Evolutionary conservation across 2,329 filamentous ascomycete species (phyloP).

Genomic region (Xylariaceae sp.): DNA sequence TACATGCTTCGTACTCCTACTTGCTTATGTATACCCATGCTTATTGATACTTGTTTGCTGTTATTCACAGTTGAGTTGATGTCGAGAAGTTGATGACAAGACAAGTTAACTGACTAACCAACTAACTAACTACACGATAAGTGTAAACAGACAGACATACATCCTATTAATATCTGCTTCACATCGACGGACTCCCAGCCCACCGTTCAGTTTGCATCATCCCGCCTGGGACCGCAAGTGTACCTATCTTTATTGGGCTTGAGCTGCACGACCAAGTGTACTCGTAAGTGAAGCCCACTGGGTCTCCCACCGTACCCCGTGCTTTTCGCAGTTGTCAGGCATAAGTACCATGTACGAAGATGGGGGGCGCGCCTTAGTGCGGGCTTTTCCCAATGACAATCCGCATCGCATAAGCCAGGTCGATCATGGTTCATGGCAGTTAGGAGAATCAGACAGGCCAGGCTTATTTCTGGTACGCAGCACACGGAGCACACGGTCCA

Average conservation of each 20-base stretch:
- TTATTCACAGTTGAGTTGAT: too few species aligned
- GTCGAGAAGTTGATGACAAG: too few species aligned
- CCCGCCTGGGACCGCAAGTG: not conserved
- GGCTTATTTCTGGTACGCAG: slow-evolving; percentile 22
- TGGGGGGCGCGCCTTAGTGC: slow-evolving; percentile 20
- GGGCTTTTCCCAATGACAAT: slow-evolving; percentile 20
- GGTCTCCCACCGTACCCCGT: slow-evolving; percentile 15
- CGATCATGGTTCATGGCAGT: slow-evolving; percentile 41
- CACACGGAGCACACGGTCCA: not conserved
- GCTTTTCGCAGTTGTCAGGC: slow-evolving; percentile 22
- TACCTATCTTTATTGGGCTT: too few species aligned
- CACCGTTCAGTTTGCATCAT: slow-evolving; percentile 15
- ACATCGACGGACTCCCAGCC: slow-evolving; percentile 22
- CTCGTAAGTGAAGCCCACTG: slow-evolving; percentile 18
- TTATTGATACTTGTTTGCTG: too few species aligned
- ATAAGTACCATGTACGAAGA: slow-evolving; percentile 28
- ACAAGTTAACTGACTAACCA: too few species aligned
- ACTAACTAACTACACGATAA: too few species aligned
- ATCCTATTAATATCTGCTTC: not conserved
- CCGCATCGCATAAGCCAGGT: slow-evolving; percentile 25
- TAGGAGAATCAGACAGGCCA: slow-evolving; percentile 27
- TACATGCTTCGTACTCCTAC: too few species aligned
- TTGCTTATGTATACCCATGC: too few species aligned
- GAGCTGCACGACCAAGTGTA: slow-evolving; percentile 8
- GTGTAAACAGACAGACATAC: too few species aligned